Evolutionary conservation across 2,329 filamentous ascomycete genomes (phyloP), one percentile per base, ranked within the genome.

Genomic region (Cladosporium cucumerinum): DNA sequence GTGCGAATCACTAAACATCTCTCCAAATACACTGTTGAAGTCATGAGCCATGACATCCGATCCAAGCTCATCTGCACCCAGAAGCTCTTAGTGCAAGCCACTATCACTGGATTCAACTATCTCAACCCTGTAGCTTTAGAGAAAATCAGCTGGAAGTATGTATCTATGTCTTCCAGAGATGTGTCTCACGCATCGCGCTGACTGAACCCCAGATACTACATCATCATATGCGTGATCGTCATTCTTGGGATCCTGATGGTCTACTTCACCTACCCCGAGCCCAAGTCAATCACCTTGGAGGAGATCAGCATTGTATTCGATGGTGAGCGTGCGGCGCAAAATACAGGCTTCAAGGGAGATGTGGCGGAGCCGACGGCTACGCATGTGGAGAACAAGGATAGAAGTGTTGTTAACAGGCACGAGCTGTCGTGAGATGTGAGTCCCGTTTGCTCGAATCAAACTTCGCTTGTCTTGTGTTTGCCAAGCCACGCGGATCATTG

Each of bases 31-130:
- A 75, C 75, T 18, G 75, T 78, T 61, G 80, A 81, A 69, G 78
- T 81, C 62, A 69, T 78, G 30, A 74, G 76, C 16, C 79, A 77
- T 67, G 71, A 74, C 64, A 81, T 83, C 63, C 75, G 76, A 61
- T 75, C 81, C 25, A 73, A 63, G 70, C 73, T 76, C 61, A 71
- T 78, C 66, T 72, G 79, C 6, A 70, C 82, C 18, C 75, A 78
- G 71, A 78, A 78, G 66, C 71, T 79, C 34, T 73, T 77, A 30
- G 75, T 79, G 57, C 76, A 79, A 66, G 69, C 76, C 26, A 77
- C 78, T 23, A 77, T 82, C 34, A 78, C 81, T 64, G 72, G 74
- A 25, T 72, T 72, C 67, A 69, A 68, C 21, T 74, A 67, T 36
- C 51, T 67, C 25, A 66, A 65, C 32, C 67, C 67, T 1, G 65